These are phyloP conservation scores for Eragrostis curvula DNA, from an alignment of 176 grass and related monocot genomes.

Conservation along the genomic window DNA sequence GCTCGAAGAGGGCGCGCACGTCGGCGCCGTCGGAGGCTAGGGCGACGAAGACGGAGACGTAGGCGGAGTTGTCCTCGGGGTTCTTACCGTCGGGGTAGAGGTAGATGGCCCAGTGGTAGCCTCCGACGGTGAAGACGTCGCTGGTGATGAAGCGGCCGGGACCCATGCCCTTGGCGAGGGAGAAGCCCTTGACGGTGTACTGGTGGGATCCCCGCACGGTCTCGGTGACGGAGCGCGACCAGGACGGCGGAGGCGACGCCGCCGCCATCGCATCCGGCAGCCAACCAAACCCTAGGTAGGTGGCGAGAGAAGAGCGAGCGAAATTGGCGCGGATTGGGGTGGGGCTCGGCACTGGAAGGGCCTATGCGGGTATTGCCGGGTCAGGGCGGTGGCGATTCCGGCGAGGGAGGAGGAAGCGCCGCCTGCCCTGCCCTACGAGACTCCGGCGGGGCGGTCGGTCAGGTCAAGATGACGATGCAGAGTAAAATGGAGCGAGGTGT, in stretches of 20 bases:
- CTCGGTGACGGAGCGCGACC: conserved; percentile 70
- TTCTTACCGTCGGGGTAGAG: conserved; percentile 88
- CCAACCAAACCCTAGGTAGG: conserved; percentile 43
- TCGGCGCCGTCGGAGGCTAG: conserved; percentile 82
- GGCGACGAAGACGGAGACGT: conserved; percentile 86
- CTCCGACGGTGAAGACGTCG: conserved; percentile 78
- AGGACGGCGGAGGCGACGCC: conserved; percentile 32
- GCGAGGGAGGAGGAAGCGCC: too few relatives aligned
- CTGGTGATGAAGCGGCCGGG: conserved; percentile 68
- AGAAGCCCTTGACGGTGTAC: conserved; percentile 81
- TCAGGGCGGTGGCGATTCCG: background rate
- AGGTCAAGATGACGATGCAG: background rate
- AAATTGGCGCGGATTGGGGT: background rate
- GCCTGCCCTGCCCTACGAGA: too few relatives aligned
- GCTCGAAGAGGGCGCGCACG: conserved; percentile 83
- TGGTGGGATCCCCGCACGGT: conserved; percentile 77
- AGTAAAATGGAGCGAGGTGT: background rate
- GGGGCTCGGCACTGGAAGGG: background rate
- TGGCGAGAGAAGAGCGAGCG: too few relatives aligned
- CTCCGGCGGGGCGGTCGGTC: background rate
- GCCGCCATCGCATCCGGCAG: conserved; percentile 47
- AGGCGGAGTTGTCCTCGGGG: conserved; percentile 70
- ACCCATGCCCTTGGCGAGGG: conserved; percentile 85
- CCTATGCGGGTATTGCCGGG: background rate
- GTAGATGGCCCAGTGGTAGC: conserved; percentile 83